These are phyloP conservation scores for Penicillium psychrofluorescens DNA, from an alignment of 495 filamentous ascomycete species.

Conservation along the genomic window DNA sequence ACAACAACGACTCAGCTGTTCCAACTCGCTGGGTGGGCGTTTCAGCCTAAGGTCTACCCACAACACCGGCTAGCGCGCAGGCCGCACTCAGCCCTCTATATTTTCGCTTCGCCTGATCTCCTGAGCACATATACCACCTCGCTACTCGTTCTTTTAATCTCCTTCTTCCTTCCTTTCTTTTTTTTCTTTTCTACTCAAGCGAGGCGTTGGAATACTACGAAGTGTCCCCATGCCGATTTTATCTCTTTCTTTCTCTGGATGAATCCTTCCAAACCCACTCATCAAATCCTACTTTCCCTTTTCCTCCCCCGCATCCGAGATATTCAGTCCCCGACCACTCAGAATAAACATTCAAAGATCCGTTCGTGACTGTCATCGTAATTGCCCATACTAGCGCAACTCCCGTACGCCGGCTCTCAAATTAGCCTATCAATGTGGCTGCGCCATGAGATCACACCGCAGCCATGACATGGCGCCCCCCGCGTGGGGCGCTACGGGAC, in stretches of 20 bases:
- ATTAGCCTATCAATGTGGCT: constrained; percentile 1
- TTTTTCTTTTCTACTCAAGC: constrained; percentile 12
- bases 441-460: constrained; percentile 15
- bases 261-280: background rate
- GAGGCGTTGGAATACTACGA: constrained; percentile 17
- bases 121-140: constrained; percentile 9
- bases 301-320: too few species aligned
- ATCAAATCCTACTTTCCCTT: background rate
- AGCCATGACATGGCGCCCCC: constrained; percentile 13
- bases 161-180: constrained; percentile 6
- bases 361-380: too few species aligned
- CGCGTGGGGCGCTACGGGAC: background rate
- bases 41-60: constrained; percentile 16
- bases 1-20: constrained; percentile 22
- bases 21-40: constrained; percentile 38
- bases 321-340: too few species aligned
- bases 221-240: constrained; percentile 13
- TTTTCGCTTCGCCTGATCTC: background rate
- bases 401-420: too few species aligned
- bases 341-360: too few species aligned
- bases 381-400: too few species aligned
- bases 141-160: background rate
- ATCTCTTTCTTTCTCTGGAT: background rate
- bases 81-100: constrained; percentile 1
- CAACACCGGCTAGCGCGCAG: constrained; percentile 5